Evolutionary conservation across 2,329 filamentous ascomycete species (phyloP).

Genomic region (Fusarium algeriense): DNA sequence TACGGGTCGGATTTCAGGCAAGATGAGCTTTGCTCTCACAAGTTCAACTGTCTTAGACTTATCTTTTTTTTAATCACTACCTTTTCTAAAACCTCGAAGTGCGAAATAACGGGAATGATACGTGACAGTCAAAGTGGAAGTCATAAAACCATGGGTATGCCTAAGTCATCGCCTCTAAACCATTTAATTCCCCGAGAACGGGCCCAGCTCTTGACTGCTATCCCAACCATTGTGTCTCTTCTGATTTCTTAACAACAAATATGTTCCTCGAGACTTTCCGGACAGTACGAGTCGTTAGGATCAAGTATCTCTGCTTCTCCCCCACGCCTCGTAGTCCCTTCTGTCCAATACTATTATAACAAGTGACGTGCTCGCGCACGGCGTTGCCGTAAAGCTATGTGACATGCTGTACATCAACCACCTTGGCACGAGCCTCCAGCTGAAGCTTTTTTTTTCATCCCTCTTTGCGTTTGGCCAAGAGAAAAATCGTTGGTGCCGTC

Average conservation of each 20-base stretch:
- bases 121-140: conserved; percentile 5
- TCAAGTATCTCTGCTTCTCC: neutral
- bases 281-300: neutral
- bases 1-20: neutral
- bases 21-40: conserved; percentile 4
- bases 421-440: conserved; percentile 8
- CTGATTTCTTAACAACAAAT: neutral
- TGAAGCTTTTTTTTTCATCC: conserved; percentile 1
- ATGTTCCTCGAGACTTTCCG: neutral
- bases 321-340: neutral
- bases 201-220: neutral
- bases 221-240: too few relatives aligned
- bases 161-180: neutral
- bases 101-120: neutral
- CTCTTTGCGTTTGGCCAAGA: conserved; percentile 9
- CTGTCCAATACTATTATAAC: neutral
- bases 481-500: conserved; percentile 8
- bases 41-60: neutral
- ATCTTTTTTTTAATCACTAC: neutral
- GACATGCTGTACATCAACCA: neutral
- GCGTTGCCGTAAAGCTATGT: conserved; percentile 19
- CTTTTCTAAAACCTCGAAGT: too few relatives aligned
- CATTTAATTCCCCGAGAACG: neutral
- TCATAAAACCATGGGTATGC: neutral
- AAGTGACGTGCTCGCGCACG: conserved; percentile 16